Evolutionary conservation across 1,284 basidiomycete species (phyloP).

Genomic region (Violaceomyces palustris): DNA sequence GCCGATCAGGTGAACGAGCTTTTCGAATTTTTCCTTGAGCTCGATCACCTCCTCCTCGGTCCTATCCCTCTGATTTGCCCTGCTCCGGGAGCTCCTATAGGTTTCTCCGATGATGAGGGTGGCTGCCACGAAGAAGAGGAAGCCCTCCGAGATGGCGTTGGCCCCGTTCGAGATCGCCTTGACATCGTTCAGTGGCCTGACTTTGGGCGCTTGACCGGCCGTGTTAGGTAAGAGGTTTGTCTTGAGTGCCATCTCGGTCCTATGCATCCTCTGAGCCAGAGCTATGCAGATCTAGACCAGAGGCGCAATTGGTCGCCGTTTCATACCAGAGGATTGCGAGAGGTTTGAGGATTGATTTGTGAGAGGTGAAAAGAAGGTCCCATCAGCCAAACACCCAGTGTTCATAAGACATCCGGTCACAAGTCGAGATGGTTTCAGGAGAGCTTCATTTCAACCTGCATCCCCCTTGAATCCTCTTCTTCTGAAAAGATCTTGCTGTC

Average conservation of each 20-base stretch:
- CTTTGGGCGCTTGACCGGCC: slow-evolving; percentile 24
- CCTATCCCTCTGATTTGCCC: slow-evolving; percentile 39
- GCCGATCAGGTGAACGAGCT: slow-evolving; percentile 22
- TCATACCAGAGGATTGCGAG: too few species aligned
- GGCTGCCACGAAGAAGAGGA: slow-evolving; percentile 48
- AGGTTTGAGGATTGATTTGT: too few species aligned
- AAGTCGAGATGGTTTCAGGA: too few species aligned
- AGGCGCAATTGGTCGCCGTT: too few species aligned
- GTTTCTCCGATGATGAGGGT: slow-evolving; percentile 47
- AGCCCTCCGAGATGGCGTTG: slow-evolving; percentile 47
- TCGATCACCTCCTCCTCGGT: slow-evolving; percentile 38
- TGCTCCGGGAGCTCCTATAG: slow-evolving; percentile 40
- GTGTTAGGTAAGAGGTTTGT: slow-evolving; percentile 38
- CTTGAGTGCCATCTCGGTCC: slow-evolving; percentile 43
- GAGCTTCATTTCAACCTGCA: too few species aligned
- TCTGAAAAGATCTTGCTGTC: too few species aligned
- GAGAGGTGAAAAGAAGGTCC: too few species aligned
- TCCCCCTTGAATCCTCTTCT: too few species aligned
- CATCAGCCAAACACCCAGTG: too few species aligned
- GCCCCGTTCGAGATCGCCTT: slow-evolving; percentile 46
- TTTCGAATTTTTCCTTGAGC: slow-evolving; percentile 22
- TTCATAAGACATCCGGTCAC: too few species aligned
- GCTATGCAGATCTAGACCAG: slow-evolving; percentile 38
- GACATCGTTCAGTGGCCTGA: slow-evolving; percentile 49
- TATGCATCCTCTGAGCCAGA: slow-evolving; percentile 44